Evolutionary conservation across 1,284 basidiomycete species (phyloP), one percentile per base, ranked within the genome.

Genomic region (Ganoderma meredithae): DNA sequence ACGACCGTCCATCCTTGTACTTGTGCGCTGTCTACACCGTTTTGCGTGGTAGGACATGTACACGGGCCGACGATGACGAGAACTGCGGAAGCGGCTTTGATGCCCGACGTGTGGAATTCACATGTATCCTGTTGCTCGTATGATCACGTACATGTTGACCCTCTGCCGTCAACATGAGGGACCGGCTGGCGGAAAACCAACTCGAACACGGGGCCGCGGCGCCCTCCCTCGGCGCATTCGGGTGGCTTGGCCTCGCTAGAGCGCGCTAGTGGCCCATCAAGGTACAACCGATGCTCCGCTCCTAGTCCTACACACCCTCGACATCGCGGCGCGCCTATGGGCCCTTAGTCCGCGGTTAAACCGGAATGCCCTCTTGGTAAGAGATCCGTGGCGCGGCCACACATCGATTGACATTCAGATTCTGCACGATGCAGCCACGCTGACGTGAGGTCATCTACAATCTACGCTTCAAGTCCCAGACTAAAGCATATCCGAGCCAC

Each of bases 401-500:
- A 33, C 27, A 58, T 58, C 55, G 56, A 40, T 19, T 40, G 39
- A 19, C 17, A 39, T 47, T 52, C 47, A 52, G 47, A 52, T 52
- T 52, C 22, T 52, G 10, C 47, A 52, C 47, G 12, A 44, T 44
- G 43, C 43, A n/a, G 43, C 43, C 19, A 52, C 25, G 47, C 22
- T 52, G 22, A 52, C 47, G 52, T 55, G 27, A 55, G 17, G 52
- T 25, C 12, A 55, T 27, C 27, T 15, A 22, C 52, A 17, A 55
- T 13, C 27, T 55, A 13, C 13, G 17, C 49, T 55, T 55, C 52
- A 31, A 33, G 47, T 52, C 47, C 47, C 52, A 55, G 52, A 19
- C 52, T 55, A 55, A 55, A 17, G 31, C 52, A 31, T 27, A 31
- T 3, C 52, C 25, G 25, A 15, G 15, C 7, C 31, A 55, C 8